These are phyloP conservation scores for Lactarius tabidus DNA, from an alignment of 768 basidiomycete species.

Conservation along the genomic window DNA sequence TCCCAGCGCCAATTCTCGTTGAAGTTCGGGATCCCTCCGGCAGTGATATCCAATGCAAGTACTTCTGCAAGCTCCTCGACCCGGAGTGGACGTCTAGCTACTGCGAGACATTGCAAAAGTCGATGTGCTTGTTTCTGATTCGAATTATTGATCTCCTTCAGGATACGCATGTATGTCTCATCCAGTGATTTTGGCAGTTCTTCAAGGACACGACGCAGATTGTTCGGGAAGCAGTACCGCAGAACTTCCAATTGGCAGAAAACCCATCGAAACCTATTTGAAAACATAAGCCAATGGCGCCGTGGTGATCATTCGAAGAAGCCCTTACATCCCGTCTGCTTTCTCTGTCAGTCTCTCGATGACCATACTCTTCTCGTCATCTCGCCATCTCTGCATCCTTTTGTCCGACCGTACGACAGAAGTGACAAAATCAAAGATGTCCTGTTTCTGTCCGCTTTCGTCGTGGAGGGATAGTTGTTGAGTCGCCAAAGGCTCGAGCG, in stretches of 20 bases:
- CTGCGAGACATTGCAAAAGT: background rate
- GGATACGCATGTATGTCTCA: background rate
- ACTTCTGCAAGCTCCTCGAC: background rate
- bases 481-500: too few species aligned
- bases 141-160: background rate
- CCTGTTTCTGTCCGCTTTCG: too few species aligned
- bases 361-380: background rate
- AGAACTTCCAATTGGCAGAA: background rate
- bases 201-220: background rate
- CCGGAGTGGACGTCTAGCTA: background rate
- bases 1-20: background rate
- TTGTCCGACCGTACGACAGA: background rate
- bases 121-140: background rate
- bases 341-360: background rate
- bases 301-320: background rate
- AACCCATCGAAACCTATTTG: background rate
- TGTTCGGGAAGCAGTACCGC: background rate
- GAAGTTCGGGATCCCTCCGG: background rate
- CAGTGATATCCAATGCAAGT: background rate
- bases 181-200: background rate
- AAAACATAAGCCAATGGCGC: background rate
- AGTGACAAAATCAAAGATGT: too few species aligned
- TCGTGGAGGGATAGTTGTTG: too few species aligned
- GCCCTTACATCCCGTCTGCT: background rate
- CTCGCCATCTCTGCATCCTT: background rate